Conservation (phyloP, 352 stramenopile genomes). For the Phytophthora ohioensis region DNA sequence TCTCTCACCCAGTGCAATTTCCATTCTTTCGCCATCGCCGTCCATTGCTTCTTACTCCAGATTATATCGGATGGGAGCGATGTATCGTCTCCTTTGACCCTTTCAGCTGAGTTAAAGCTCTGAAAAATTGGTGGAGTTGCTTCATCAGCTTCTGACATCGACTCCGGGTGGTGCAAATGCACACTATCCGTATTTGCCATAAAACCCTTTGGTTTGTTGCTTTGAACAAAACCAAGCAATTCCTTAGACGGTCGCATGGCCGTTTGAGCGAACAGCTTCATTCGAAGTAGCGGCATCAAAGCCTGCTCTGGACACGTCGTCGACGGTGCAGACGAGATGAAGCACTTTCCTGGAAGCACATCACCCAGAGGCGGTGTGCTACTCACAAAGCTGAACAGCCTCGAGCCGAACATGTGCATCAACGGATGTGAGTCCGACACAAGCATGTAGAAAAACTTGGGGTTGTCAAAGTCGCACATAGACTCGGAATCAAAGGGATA, state of each 20-base stretch:
- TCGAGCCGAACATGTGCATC: constrained; percentile 79
- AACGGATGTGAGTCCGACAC: constrained; percentile 80
- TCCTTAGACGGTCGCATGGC: constrained; percentile 53
- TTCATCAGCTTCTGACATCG: constrained; percentile 25
- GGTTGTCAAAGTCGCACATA: constrained; percentile 82
- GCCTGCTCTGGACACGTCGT: constrained; percentile 39
- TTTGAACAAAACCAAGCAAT: constrained; percentile 51
- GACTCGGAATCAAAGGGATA: constrained; percentile 79
- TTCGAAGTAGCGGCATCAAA: constrained; percentile 58
- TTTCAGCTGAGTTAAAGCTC: constrained; percentile 22
- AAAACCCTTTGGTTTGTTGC: constrained; percentile 26
- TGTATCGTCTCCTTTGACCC: constrained; percentile 29
- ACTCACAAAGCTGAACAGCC: constrained; percentile 78
- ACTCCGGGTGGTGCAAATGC: constrained; percentile 12
- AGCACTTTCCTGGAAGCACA: constrained; percentile 55
- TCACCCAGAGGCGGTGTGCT: constrained; percentile 55
- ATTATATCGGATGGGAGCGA: constrained; percentile 26
- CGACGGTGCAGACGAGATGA: constrained; percentile 63
- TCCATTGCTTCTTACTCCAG: constrained; percentile 65
- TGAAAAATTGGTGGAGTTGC: constrained; percentile 23
- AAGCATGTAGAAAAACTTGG: constrained; percentile 77
- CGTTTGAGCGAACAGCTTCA: constrained; percentile 58
- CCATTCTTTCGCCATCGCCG: constrained; percentile 50
- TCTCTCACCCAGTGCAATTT: constrained; percentile 60
- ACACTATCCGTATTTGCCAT: neutral